A percentile compares a stretch with the other conserved stretches of the same genome.
These are phyloP conservation scores for Tetrapyrgos nigripes DNA, from an alignment of 1,284 basidiomycete species.

Conservation along the genomic window DNA sequence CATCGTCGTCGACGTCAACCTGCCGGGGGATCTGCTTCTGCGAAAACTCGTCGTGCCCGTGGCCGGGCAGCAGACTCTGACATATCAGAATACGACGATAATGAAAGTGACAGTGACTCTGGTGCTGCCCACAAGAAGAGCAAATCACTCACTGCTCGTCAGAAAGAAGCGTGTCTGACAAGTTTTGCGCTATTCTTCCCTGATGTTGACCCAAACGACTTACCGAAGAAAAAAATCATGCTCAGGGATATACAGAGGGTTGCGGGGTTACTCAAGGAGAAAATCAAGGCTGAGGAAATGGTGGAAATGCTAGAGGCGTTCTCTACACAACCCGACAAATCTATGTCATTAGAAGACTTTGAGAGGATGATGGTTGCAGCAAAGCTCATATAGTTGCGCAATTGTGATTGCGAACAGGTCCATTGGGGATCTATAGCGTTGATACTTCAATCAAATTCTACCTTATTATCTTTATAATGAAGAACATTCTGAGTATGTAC, in stretches of 20 bases:
- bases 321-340: slow-evolving; percentile 69
- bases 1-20: slow-evolving; percentile 28
- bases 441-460: not conserved
- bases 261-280: slow-evolving; percentile 66
- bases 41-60: slow-evolving; percentile 22
- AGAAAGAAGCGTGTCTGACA: slow-evolving; percentile 57
- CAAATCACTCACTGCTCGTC: slow-evolving; percentile 52
- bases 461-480: not conserved
- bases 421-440: not conserved
- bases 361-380: slow-evolving; percentile 72
- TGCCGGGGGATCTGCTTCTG: slow-evolving; percentile 19
- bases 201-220: slow-evolving; percentile 41
- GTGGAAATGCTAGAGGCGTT: slow-evolving; percentile 78
- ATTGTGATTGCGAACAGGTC: no score
- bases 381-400: slow-evolving; percentile 43
- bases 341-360: slow-evolving; percentile 72
- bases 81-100: slow-evolving; percentile 11
- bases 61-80: slow-evolving; percentile 18
- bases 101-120: slow-evolving; percentile 11
- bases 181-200: slow-evolving; percentile 78
- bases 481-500: not conserved
- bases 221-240: slow-evolving; percentile 59
- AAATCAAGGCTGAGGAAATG: slow-evolving; percentile 76
- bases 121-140: not conserved
- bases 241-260: slow-evolving; percentile 68